These are phyloP conservation scores for Petrea volubilis DNA, from an alignment of 257 asterid genomes.

Conservation along the genomic window DNA sequence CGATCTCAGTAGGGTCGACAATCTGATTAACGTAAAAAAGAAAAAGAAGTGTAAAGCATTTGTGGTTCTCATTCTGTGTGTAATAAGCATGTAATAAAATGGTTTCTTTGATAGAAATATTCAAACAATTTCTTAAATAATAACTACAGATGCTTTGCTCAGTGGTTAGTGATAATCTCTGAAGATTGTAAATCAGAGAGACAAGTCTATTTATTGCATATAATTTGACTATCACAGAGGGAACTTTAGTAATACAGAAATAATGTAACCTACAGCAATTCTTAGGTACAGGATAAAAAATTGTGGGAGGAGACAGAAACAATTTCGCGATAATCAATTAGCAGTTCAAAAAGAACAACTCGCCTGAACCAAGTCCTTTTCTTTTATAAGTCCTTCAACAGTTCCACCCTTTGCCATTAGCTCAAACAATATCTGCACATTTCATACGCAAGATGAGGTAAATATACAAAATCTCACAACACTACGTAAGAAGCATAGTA, in stretches of 20 bases:
- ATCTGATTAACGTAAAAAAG: conserved; percentile 47
- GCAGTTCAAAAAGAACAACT: conserved; percentile 31
- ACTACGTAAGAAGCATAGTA: not conserved
- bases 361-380: conserved; percentile 95
- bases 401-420: conserved; percentile 92
- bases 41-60: not conserved
- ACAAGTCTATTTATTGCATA: no score
- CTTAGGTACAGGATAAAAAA: no score
- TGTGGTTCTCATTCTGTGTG: not conserved
- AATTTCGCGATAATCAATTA: no score
- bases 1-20: conserved; percentile 80
- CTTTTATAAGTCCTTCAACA: conserved; percentile 84
- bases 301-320: no score
- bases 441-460: conserved; percentile 9
- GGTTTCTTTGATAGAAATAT: not conserved
- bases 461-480: not conserved
- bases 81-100: not conserved
- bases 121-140: not conserved
- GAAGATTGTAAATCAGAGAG: no score
- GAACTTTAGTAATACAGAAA: no score
- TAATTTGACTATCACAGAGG: no score
- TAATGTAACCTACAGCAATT: no score
- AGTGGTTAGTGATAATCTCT: no score
- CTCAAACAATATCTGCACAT: conserved; percentile 79
- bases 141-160: not conserved